These are phyloP conservation scores for Oehlia diaphana DNA, from an alignment of 192 early-diverging fungal species.

Conservation along the genomic window DNA sequence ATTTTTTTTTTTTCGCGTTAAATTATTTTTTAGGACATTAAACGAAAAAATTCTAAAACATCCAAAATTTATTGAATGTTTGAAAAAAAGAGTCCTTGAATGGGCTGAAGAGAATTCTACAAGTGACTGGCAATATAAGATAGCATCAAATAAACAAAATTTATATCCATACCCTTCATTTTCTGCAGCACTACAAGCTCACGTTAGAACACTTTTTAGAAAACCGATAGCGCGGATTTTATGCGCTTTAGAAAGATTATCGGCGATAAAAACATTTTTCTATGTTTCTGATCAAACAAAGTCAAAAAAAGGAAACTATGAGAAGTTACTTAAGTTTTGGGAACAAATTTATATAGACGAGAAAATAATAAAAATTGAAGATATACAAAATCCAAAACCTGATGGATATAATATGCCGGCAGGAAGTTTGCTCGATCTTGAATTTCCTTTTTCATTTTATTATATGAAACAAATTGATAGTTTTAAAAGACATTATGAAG, in stretches of 20 bases:
- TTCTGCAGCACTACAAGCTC: conserved; percentile 4
- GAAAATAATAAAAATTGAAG: conserved; percentile 10
- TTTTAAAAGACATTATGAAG: conserved; percentile 8
- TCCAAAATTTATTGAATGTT: not conserved
- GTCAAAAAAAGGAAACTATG: not conserved
- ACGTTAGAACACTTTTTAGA: conserved; percentile 11
- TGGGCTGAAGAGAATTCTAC: not conserved
- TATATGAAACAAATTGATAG: not conserved
- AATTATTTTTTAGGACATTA: not conserved
- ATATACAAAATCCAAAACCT: not conserved
- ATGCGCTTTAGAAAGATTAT: not conserved
- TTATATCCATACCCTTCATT: conserved; percentile 24
- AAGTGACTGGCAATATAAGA: conserved; percentile 16
- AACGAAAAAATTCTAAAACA: not conserved
- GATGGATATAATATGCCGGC: too few relatives aligned
- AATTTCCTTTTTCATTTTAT: too few relatives aligned
- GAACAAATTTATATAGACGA: not conserved
- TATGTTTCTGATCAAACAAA: not conserved
- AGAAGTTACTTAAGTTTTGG: conserved; percentile 14
- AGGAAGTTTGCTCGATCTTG: too few relatives aligned
- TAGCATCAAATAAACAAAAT: conserved; percentile 17
- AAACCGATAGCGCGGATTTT: conserved; percentile 17
- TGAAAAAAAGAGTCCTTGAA: conserved; percentile 5
- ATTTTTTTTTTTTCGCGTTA: too few relatives aligned
- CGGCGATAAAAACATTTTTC: not conserved